These are phyloP conservation scores for Aspergillus brasiliensis DNA, from an alignment of 2,329 filamentous ascomycete species.

Conservation along the genomic window DNA sequence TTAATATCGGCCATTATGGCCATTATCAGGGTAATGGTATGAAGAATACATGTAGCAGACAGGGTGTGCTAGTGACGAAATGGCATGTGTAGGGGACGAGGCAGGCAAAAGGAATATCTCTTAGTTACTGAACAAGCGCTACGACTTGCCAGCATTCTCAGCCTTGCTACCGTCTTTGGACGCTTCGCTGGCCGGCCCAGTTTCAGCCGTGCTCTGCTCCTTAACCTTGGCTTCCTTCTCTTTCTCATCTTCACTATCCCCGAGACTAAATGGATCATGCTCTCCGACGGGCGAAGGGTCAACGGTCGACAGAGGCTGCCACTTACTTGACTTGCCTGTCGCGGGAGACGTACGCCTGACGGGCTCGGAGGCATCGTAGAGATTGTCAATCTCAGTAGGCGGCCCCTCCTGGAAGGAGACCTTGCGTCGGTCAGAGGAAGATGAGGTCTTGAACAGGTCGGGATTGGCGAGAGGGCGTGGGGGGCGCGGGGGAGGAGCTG, in stretches of 20 bases:
- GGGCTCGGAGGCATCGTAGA: slow-evolving; percentile 67
- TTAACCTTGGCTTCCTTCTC: slow-evolving; percentile 73
- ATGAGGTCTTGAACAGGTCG: slow-evolving; percentile 74
- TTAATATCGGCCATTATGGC: slow-evolving; percentile 16
- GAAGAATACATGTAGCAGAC: slow-evolving; percentile 1
- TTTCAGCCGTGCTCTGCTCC: slow-evolving; percentile 55
- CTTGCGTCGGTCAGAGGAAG: slow-evolving; percentile 54
- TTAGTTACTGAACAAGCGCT: background rate
- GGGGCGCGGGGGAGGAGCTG: slow-evolving; percentile 57
- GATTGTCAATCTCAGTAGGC: slow-evolving; percentile 75
- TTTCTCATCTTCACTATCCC: slow-evolving; percentile 92
- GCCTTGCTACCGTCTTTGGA: slow-evolving; percentile 30
- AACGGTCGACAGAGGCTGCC: slow-evolving; percentile 88
- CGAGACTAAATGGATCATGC: slow-evolving; percentile 94
- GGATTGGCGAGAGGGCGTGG: slow-evolving; percentile 73
- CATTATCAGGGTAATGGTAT: slow-evolving; percentile 8
- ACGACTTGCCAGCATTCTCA: slow-evolving; percentile 31
- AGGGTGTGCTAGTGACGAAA: background rate
- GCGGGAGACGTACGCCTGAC: slow-evolving; percentile 54
- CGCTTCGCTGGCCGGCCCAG: slow-evolving; percentile 42
- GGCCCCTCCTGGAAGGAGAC: slow-evolving; percentile 64
- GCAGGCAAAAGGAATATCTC: background rate
- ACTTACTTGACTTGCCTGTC: slow-evolving; percentile 81
- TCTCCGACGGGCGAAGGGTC: slow-evolving; percentile 83
- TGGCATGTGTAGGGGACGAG: background rate